A percentile compares a stretch with the other conserved stretches of the same genome.
Conservation (phyloP, 164 flowering plant species). For the Chimonanthus salicifolius region DNA sequence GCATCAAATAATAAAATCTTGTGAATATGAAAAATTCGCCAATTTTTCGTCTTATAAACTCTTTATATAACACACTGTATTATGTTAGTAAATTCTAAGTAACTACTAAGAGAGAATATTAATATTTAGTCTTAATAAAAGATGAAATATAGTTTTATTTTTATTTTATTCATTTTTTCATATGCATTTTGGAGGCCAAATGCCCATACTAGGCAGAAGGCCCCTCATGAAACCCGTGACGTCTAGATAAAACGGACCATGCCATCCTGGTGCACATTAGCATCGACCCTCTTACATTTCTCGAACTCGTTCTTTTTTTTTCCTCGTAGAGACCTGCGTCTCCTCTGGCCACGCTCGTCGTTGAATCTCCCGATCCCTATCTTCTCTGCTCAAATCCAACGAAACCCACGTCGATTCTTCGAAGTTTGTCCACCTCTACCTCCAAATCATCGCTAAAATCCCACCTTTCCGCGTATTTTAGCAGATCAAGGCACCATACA, state of each 20-base stretch:
- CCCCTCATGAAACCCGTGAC: neutral
- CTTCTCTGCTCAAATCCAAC: conserved; percentile 18
- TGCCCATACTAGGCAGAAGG: no score
- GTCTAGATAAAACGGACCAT: neutral
- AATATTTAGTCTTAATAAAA: no score
- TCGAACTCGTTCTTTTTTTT: conserved; percentile 12
- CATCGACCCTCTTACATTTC: neutral
- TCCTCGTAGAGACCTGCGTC: conserved; percentile 28
- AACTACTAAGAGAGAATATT: no score
- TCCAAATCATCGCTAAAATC: conserved; percentile 13
- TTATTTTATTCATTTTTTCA: no score
- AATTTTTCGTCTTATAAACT: no score
- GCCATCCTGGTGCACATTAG: conserved; percentile 2
- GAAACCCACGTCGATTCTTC: conserved; percentile 29
- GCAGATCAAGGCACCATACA: conserved; percentile 17
- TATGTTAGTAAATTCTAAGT: no score
- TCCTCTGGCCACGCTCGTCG: conserved; percentile 25
- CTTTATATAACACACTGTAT: no score
- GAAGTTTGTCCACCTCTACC: conserved; percentile 19
- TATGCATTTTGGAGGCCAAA: no score
- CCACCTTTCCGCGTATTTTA: neutral
- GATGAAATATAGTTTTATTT: no score
- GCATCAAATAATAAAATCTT: no score
- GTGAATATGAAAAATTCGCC: no score
- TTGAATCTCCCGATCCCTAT: neutral